These are phyloP conservation scores for Zymoseptoria brevis DNA, from an alignment of 2,329 filamentous ascomycete genomes.

Conservation along the genomic window DNA sequence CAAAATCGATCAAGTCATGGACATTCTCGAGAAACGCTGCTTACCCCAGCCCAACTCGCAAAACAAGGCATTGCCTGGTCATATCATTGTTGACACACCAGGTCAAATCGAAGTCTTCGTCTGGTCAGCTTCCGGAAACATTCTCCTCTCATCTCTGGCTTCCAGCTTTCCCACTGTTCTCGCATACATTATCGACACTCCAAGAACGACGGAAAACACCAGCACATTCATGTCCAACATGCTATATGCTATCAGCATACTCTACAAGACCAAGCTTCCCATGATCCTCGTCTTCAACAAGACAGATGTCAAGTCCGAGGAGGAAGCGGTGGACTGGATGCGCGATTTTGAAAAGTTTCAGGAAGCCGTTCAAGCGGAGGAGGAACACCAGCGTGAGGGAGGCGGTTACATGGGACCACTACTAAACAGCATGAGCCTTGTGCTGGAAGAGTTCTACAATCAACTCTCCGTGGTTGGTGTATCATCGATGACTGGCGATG, in stretches of 20 bases:
- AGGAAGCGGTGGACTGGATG: conserved; percentile 95
- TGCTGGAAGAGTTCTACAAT: conserved; percentile 95
- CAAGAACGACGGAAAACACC: conserved; percentile 82
- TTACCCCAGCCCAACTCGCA: conserved; percentile 31
- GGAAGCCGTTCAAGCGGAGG: conserved; percentile 69
- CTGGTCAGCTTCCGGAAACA: conserved; percentile 92
- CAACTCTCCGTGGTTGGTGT: conserved; percentile 90
- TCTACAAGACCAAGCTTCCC: conserved; percentile 96
- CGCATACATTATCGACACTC: conserved; percentile 95
- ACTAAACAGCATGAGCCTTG: conserved; percentile 94
- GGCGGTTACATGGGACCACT: conserved; percentile 92
- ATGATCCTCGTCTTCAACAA: conserved; percentile 99
- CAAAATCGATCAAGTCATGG: conserved; percentile 92
- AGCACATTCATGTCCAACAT: conserved; percentile 99
- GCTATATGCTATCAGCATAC: conserved; percentile 96
- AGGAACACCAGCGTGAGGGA: conserved; percentile 66
- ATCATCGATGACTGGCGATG: conserved; percentile 83
- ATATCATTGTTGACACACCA: conserved; percentile 90
- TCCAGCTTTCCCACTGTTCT: conserved; percentile 94
- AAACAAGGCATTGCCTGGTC: conserved; percentile 55
- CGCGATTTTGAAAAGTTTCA: conserved; percentile 97
- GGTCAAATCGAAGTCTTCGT: conserved; percentile 99
- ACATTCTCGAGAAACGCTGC: conserved; percentile 75
- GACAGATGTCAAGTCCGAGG: conserved; percentile 89
- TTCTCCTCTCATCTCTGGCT: conserved; percentile 84